Conservation (phyloP, 2,329 filamentous ascomycete genomes). For the Aureobasidium vineae region DNA sequence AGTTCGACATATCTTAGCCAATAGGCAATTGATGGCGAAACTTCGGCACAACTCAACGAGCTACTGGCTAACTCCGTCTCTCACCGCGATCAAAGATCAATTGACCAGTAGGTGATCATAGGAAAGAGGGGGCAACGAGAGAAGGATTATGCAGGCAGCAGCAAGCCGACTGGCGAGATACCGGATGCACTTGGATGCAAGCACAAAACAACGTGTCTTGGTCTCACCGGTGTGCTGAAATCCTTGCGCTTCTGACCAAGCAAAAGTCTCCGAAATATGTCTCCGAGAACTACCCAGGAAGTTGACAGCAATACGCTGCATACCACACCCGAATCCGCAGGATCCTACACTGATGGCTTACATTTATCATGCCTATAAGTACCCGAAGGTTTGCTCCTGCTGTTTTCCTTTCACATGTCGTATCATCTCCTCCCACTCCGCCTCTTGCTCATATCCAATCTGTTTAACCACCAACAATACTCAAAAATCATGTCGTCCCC, state of each 20-base stretch:
- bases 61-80: neutral
- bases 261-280: conserved; percentile 16
- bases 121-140: neutral
- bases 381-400: neutral
- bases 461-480: neutral
- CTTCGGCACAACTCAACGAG: neutral
- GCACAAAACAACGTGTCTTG: neutral
- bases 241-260: neutral
- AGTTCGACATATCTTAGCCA: too few relatives aligned
- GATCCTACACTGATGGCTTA: neutral
- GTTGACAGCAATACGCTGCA: neutral
- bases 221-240: neutral
- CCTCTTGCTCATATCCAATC: neutral
- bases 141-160: neutral
- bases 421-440: neutral
- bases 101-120: neutral
- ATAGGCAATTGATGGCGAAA: neutral
- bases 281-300: conserved; percentile 8
- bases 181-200: neutral
- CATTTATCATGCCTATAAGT: neutral
- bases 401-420: neutral
- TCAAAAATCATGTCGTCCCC: neutral
- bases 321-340: neutral
- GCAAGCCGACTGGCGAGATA: neutral
- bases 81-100: neutral